Evolutionary conservation across 148 eudicot genomes (phyloP), one percentile per base, ranked within the genome.

Genomic region (Chenopodium quinoa): DNA sequence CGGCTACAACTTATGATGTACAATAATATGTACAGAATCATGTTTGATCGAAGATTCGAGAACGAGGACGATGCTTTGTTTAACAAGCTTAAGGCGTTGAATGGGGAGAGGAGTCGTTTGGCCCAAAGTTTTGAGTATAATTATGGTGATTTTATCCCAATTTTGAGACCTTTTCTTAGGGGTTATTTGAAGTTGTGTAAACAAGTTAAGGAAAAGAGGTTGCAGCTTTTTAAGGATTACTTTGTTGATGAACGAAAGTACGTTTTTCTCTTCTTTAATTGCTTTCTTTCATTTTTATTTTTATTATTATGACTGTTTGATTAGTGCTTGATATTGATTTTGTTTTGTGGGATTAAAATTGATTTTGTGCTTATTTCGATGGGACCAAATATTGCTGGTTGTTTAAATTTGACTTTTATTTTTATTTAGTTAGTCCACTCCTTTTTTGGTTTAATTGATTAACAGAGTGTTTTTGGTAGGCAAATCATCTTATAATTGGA

Each of bases 111-210:
- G 75, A 93, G 97, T 80, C 82, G 92, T n/a, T 80, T 93, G 82
- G 90, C 94, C 50, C 97, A 93, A 88, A 93, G 97, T 86, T 91
- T 93, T 50, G 95, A 93, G 84, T 93, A 93, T 48, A 93, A 93
- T 32, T 93, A 91, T 52, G 97, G 97, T 1, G 97, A 93, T 89
- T 93, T 93, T 46, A 90, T 93, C 40, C 97, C 97, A 0, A 84
- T 93, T 79, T 78, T 93, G 75, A 88, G 97, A 81, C 97, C 97
- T 0, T 91, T 93, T 82, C 88, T 93, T 83, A 91, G 93, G 60
- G 89, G 92, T 13, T 93, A 93, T 47, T 82, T 93, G 84, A 93
- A 88, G 74, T 81, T 90, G 12, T 93, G 97, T 62, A 85, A 84
- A 81, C 87, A 89, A 37, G 91, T 93, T 11, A 92, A 92, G 83